Evolutionary conservation across 2,329 filamentous ascomycete species (phyloP), one percentile per base, ranked within the genome.

Genomic region (Sarocladium strictum): DNA sequence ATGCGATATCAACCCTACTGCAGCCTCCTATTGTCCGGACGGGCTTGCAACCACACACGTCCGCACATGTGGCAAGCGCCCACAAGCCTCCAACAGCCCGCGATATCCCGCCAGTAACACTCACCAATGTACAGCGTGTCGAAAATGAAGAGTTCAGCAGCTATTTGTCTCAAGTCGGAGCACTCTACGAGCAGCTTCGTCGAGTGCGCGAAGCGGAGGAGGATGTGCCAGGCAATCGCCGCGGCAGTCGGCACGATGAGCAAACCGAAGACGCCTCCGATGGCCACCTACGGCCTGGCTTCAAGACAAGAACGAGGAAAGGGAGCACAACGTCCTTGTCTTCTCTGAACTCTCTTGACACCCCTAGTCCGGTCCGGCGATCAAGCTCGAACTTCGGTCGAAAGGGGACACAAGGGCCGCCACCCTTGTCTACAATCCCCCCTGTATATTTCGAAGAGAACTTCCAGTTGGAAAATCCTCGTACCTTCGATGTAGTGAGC

Each of bases 401-500:
- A 63, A 83, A 85, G 60, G 78, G 78, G 38, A 71, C 79, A 1
- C 87, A 92, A 57, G 87, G 87, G 0, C 84, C 89, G 1, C 90
- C 94, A 1, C 94, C 92, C 0, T 69, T 99, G 26, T 94, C 91
- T 3, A 97, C 92, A 0, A 96, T 99, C 41, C 94, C 94, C 0
- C 81, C 76, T 50, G 89, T 99, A 11, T 99, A 97, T 66, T 97
- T 97, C 62, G 94, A 97, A 54, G 89, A 96, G 32, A 86, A 91
- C 62, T 99, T 99, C 62, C 93, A 90, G 63, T 80, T 99, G 7
- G 94, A 99, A 66, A 97, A 99, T 59, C 94, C 94, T 0, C 84
- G 94, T 52, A 97, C 89, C 0, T 99, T 99, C 66, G 94, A 99
- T 67, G 85, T 97, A 24, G 92, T 99, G 14, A 97, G 92, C 65